Base-by-base conservation (phyloP, 2,329 filamentous ascomycete genomes). In the Cladosporium cucumerinum region DNA sequence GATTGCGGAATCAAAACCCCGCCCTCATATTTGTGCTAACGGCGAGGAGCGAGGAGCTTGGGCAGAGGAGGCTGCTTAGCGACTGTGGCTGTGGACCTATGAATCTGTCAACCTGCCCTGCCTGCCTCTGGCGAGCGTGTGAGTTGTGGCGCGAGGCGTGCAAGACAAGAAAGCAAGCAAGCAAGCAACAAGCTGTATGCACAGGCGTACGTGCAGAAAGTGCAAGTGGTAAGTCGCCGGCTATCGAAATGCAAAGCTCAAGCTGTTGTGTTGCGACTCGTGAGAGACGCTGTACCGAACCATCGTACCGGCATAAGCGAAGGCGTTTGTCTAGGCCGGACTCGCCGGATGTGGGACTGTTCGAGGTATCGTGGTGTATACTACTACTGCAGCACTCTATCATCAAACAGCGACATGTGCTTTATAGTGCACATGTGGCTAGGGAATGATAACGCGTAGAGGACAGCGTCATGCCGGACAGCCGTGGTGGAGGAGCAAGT, bases 1-100 rank as follows among this genome's bases (percentile, higher is more conserved):
- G 59, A 61, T 61, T 61, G 46, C 26, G 59, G 59, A 59, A 52
- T 61, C 25, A 54, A 54, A 43, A 61, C 46, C 59, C 59, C 59
- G 48, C 51, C 59, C 48, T 52, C 43, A 61, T 61, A 61, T 51
- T 36, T 52, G 30, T 52, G 28, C 59, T 39, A 61, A 61, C 30
- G 51, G 51, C 51, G 28, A 52, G 58, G 58, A 52, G 59, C 59
- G 51, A 32, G 59, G 59, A 52, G 59, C 59, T 61, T 61, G 48
- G 46, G 48, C 48, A 39, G 32, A 36, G 48, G 48, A 30, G 28
- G 58, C 46, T 36, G 30, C 46, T 52, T 46, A 59, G 57, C 57
- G 25, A 32, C 43, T 61, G 59, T 49, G 46, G 43, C 59, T 48
- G 46, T 61, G 59, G 46, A 23, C 30, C 59, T 30, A 61, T 43